These are phyloP conservation scores for Angomonas ambiguus DNA, from an alignment of 208 protist species.

Conservation along the genomic window DNA sequence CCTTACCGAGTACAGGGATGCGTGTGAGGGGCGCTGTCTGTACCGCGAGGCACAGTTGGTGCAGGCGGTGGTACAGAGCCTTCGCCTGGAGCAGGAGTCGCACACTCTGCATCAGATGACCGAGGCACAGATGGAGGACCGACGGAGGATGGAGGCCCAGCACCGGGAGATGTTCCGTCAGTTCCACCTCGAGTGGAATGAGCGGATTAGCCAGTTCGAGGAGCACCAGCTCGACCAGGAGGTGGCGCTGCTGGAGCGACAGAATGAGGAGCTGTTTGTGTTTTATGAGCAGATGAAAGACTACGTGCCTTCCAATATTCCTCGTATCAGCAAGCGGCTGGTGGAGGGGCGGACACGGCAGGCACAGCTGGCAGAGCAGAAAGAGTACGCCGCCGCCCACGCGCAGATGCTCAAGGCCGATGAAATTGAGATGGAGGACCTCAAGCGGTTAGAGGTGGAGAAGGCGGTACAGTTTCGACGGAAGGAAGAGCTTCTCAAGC, in stretches of 20 bases:
- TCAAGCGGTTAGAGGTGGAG: constrained; percentile 64
- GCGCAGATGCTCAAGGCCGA: constrained; percentile 79
- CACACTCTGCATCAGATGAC: constrained; percentile 81
- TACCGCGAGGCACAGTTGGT: constrained; percentile 92
- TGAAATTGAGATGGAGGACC: constrained; percentile 57
- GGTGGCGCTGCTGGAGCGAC: constrained; percentile 79
- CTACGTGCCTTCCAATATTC: constrained; percentile 35
- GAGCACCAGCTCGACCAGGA: constrained; percentile 77
- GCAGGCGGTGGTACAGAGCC: constrained; percentile 84
- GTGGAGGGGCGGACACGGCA: constrained; percentile 78
- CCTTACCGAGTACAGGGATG: constrained; percentile 72
- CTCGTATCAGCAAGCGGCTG: constrained; percentile 68
- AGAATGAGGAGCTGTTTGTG: constrained; percentile 75
- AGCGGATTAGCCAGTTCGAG: constrained; percentile 83
- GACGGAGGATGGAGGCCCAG: constrained; percentile 69
- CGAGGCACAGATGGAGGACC: constrained; percentile 86
- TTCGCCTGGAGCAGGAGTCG: constrained; percentile 88
- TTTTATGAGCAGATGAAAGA: constrained; percentile 75
- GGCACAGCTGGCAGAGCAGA: constrained; percentile 83
- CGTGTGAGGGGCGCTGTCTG: constrained; percentile 73
- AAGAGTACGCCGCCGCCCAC: constrained; percentile 79
- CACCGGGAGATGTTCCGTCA: constrained; percentile 84
- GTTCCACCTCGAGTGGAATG: constrained; percentile 88
- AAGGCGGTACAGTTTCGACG: constrained; percentile 50
- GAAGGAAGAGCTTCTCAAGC: constrained; percentile 53